Base-by-base conservation (phyloP, 2,329 filamentous ascomycete species). In the Truncatella angustata region DNA sequence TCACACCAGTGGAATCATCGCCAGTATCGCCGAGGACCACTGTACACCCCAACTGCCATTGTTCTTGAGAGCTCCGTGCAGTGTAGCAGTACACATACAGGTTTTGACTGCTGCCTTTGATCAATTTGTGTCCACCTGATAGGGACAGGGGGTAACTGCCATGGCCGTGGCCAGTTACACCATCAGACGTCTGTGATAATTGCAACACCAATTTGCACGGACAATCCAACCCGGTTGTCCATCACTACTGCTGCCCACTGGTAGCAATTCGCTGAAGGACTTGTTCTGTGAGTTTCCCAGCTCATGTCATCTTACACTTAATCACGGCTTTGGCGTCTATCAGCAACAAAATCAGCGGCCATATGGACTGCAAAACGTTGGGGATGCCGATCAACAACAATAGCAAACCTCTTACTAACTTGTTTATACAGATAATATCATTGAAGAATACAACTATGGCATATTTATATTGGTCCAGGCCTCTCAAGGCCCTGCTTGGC, bases 401-500 rank as follows among this genome's bases (percentile, higher is more conserved):
- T 12, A 21, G 16, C 9, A 9, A 12, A n/a, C 42, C 16, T 5
- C 11, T 45, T 21, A 26, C 42, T 45, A 24, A 45, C 16, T 6
- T 10, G 12, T 5, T n/a, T 14, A 14, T 26, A 5, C 21, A 26
- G 26, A 23, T 7, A 24, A 10, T 10, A 11, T 24, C 18, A 12
- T 4, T 4, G 2, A 43, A 24, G n/a, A 21, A 10, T n/a, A 52
- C 39, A 52, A 55, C 32, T 40, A 67, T 67, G 64, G 50, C 54
- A 56, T 52, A 51, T 49, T 56, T 50, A 26, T 54, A 46, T 44
- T 56, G 49, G 54, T 49, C 53, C 14, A 32, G 56, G 50, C 57
- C 60, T 32, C 56, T 62, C 10, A 30, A 57, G 57, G 60, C 57
- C 54, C 49, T 56, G 6, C n/a, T 62, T 26, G 54, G 58, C 46